Base-by-base conservation (phyloP, 2,329 filamentous ascomycete genomes). In the Emergomyces pasteurianus region DNA sequence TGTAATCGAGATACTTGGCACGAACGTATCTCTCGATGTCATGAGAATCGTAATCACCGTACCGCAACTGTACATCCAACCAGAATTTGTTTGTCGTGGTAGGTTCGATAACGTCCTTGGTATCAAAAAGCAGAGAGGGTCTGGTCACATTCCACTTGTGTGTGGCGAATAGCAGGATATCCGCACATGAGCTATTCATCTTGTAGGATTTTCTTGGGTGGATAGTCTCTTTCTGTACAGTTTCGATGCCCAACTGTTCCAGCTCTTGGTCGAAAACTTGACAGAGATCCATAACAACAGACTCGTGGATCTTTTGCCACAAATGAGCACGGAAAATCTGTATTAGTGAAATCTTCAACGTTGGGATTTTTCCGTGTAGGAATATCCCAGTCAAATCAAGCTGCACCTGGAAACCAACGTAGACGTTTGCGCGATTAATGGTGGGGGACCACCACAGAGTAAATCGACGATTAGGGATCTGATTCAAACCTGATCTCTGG, bases 291-390 rank as follows among this genome's bases (percentile, higher is more conserved):
- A 99, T 99, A 40, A 96, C 92, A 0, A 97, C 92, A 0, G 89
- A 95, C 75, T 99, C 94, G 75, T 99, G 95, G 54, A 99, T 97
- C 81, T 99, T 99, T 75, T 99, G 94, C 94, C 94, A 99, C 80
- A 99, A 86, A 84, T 99, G 94, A 58, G 95, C 94, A 73, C 94
- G 87, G 89, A 99, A 99, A 68, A 99, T 99, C 73, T 99, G 94
- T 63, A 99, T 99, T 59, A 99, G 80, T 0, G 92, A 96, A 64
- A 99, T 99, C 78, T 99, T 99, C 50, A 99, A 77, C 0, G 94
- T 99, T 0, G 94, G 95, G 61, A 99, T 99, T 77, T 99, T 99
- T 69, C 94, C 94, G 79, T 99, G 95, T 72, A 99, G 81, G 85
- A 99, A 99, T 63, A 99, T 99, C 73, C 94, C 94, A 0, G 95